A percentile compares a stretch with the other conserved stretches of the same genome.
Conservation (phyloP, 805 yeast genomes). For the Barnettozyma salicaria region DNA sequence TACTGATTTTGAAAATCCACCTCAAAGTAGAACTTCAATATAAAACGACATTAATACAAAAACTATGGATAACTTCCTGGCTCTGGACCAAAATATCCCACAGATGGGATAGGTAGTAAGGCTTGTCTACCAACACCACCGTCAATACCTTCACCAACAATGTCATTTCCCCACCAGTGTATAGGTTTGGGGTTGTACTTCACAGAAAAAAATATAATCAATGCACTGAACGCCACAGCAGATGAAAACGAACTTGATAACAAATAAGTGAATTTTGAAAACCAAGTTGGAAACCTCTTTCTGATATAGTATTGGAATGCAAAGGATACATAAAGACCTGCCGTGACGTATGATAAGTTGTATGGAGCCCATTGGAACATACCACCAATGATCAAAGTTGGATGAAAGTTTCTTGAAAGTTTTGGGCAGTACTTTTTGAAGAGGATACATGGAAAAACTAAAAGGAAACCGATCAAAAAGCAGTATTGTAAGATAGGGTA, state of each 20-base stretch:
- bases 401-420: slow-evolving; percentile 33
- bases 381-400: slow-evolving; percentile 47
- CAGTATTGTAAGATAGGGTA: slow-evolving; percentile 62
- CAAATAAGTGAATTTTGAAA: slow-evolving; percentile 45
- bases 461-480: slow-evolving; percentile 49
- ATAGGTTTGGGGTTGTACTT: slow-evolving; percentile 37
- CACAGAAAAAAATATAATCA: slow-evolving; percentile 45
- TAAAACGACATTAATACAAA: background rate
- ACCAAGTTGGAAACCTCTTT: slow-evolving; percentile 43
- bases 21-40: background rate
- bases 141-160: slow-evolving; percentile 33
- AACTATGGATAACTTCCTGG: slow-evolving; percentile 14
- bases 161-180: slow-evolving; percentile 66
- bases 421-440: slow-evolving; percentile 26
- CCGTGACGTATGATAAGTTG: slow-evolving; percentile 35
- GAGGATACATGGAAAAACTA: slow-evolving; percentile 28
- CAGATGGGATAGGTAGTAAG: slow-evolving; percentile 1
- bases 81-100: slow-evolving; percentile 22
- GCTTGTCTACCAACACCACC: slow-evolving; percentile 19
- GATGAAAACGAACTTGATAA: slow-evolving; percentile 52
- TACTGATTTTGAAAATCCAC: background rate
- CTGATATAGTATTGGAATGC: slow-evolving; percentile 40
- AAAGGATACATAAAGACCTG: slow-evolving; percentile 28
- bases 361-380: slow-evolving; percentile 45
- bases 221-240: slow-evolving; percentile 55